phyloP scores from a whole-genome alignment of 805 yeast genomes.

The Vanderwaltozyma verrucispora region DNA sequence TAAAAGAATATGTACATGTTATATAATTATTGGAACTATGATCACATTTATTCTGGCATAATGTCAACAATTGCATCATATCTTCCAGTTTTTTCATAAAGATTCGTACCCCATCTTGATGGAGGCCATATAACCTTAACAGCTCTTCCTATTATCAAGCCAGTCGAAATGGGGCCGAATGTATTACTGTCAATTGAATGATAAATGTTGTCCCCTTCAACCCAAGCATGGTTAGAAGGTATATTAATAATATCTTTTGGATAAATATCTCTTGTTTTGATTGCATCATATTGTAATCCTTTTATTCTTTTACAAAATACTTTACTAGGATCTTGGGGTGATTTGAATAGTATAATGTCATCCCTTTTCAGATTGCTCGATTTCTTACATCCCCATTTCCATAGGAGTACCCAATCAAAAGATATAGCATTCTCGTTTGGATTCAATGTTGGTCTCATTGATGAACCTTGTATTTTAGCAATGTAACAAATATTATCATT shows the following conservation, averaged over 20 bases:
- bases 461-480: slow-evolving; percentile 64
- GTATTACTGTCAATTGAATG: slow-evolving; percentile 78
- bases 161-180: slow-evolving; percentile 82
- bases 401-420: slow-evolving; percentile 55
- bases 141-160: slow-evolving; percentile 71
- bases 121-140: slow-evolving; percentile 62
- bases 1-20: neutral
- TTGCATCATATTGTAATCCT: slow-evolving; percentile 62
- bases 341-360: slow-evolving; percentile 67
- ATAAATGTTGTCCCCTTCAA: slow-evolving; percentile 79
- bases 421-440: slow-evolving; percentile 41
- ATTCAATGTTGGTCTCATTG: slow-evolving; percentile 86
- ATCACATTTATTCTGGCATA: too few relatives aligned
- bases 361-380: slow-evolving; percentile 42
- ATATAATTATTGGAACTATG: too few relatives aligned
- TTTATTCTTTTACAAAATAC: slow-evolving; percentile 72
- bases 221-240: slow-evolving; percentile 84
- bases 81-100: neutral
- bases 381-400: slow-evolving; percentile 48
- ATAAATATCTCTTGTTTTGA: slow-evolving; percentile 54
- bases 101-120: slow-evolving; percentile 35
- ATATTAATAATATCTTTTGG: slow-evolving; percentile 47
- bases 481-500: slow-evolving; percentile 65
- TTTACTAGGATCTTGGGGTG: slow-evolving; percentile 71
- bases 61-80: neutral